Conservation (phyloP, 1,284 basidiomycete species). For the Boletus albobrunnescens region DNA sequence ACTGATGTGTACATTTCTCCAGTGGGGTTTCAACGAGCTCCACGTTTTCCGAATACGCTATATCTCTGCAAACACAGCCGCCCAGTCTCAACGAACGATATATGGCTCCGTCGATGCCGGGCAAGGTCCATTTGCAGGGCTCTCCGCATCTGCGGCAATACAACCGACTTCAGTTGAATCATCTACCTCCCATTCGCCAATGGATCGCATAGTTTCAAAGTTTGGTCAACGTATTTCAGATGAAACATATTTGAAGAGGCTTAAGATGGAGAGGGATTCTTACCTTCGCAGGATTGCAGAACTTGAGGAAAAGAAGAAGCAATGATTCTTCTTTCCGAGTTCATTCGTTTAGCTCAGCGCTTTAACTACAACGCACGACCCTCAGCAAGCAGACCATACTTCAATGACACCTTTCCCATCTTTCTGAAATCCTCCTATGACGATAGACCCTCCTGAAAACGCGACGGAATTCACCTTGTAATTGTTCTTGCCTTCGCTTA, state of each 20-base stretch:
- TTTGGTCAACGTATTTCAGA: constrained; percentile 56
- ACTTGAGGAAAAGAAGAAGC: constrained; percentile 45
- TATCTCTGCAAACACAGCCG: constrained; percentile 34
- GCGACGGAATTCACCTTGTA: constrained; percentile 63
- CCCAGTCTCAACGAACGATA: not conserved
- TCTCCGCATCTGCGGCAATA: not conserved
- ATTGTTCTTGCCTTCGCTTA: constrained; percentile 37
- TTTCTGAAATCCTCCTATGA: constrained; percentile 57
- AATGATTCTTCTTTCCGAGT: constrained; percentile 7
- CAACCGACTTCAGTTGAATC: constrained; percentile 10
- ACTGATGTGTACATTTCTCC: constrained; percentile 52
- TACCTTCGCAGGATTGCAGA: constrained; percentile 53
- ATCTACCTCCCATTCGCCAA: constrained; percentile 13
- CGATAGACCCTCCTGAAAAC: constrained; percentile 39
- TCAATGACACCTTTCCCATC: constrained; percentile 60
- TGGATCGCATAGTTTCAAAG: constrained; percentile 38
- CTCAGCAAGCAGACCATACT: constrained; percentile 41
- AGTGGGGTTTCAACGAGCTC: constrained; percentile 64
- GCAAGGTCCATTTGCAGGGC: constrained; percentile 2
- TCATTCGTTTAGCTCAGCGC: not conserved
- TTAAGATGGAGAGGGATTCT: constrained; percentile 50
- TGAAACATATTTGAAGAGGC: constrained; percentile 55
- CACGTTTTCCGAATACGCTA: constrained; percentile 53
- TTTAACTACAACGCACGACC: constrained; percentile 3
- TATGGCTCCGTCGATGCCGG: not conserved